Evolutionary conservation across 2,329 filamentous ascomycete genomes (phyloP).

Genomic region (Hirsutella minnesotensis): DNA sequence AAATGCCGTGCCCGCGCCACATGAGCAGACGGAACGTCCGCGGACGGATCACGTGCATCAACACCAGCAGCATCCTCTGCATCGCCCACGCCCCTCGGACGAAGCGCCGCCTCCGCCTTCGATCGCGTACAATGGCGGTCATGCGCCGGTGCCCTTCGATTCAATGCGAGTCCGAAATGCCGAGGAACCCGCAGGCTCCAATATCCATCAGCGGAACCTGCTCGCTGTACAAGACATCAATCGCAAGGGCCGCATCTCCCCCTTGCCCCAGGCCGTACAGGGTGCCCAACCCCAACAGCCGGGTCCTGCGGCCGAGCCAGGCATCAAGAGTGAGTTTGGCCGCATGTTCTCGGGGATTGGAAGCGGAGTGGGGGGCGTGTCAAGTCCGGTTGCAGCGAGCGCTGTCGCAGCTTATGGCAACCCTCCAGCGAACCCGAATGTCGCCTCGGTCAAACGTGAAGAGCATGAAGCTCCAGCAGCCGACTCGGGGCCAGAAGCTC

Average conservation of each 20-base stretch:
- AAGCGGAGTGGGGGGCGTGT: constrained; percentile 38
- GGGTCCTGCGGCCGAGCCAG: constrained; percentile 69
- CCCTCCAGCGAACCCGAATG: constrained; percentile 10
- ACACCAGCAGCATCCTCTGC: constrained; percentile 20
- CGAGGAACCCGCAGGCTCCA: constrained; percentile 44
- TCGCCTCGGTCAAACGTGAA: constrained; percentile 37
- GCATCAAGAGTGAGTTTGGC: constrained; percentile 90
- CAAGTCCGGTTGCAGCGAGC: constrained; percentile 35
- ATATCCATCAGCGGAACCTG: constrained; percentile 47
- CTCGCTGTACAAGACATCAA: constrained; percentile 73
- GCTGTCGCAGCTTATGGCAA: constrained; percentile 31
- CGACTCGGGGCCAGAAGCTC: constrained; percentile 30
- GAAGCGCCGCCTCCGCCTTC: constrained; percentile 33
- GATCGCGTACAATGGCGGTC: constrained; percentile 34
- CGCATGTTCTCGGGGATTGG: constrained; percentile 92
- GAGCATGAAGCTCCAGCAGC: constrained; percentile 33
- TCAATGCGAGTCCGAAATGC: constrained; percentile 23
- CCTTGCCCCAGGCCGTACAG: constrained; percentile 85
- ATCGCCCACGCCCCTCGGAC: constrained; percentile 29
- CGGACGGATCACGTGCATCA: constrained; percentile 27
- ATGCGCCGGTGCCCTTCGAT: constrained; percentile 27
- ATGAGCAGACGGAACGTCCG: constrained; percentile 40
- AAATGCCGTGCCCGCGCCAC: constrained; percentile 20
- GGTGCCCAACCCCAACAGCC: constrained; percentile 74
- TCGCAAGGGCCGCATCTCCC: constrained; percentile 72